Conservation (phyloP, 371 early-diverging fungal species). For the Circinella umbellata region DNA sequence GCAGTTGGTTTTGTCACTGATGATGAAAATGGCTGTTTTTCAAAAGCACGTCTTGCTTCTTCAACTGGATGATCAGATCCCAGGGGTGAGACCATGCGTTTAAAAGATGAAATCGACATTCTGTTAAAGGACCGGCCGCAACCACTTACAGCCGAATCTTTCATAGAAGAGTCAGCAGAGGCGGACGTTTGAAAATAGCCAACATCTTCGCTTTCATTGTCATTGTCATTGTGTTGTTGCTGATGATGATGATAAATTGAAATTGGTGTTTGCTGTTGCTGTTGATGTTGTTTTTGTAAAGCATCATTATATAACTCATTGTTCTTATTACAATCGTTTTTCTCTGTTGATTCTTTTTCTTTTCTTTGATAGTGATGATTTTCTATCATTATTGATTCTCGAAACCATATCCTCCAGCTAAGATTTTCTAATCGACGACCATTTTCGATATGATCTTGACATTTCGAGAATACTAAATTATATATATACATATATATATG, state of each 20-base stretch:
- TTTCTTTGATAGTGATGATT: not conserved
- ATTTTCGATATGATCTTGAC: constrained; percentile 50
- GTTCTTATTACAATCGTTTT: not conserved
- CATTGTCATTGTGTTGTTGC: not conserved
- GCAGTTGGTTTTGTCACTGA: not conserved
- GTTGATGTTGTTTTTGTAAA: not conserved
- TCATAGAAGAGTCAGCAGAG: constrained; percentile 11
- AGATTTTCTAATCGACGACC: constrained; percentile 52
- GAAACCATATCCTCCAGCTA: constrained; percentile 43
- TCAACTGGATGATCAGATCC: not conserved
- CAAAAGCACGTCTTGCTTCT: not conserved
- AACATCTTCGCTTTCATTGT: not conserved
- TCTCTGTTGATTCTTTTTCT: not conserved
- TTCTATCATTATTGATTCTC: constrained; percentile 7
- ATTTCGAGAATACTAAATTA: constrained; percentile 38
- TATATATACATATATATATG: not conserved
- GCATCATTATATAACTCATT: not conserved
- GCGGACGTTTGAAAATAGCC: not conserved
- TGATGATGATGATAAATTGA: constrained; percentile 2
- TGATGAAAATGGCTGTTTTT: not conserved
- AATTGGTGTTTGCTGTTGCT: not conserved
- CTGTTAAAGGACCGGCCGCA: constrained; percentile 17
- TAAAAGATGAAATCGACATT: constrained; percentile 38
- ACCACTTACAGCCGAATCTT: constrained; percentile 9
- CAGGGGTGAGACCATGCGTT: constrained; percentile 36